Conservation (phyloP, 257 asterid species). For the Nicotiana benthamiana region DNA sequence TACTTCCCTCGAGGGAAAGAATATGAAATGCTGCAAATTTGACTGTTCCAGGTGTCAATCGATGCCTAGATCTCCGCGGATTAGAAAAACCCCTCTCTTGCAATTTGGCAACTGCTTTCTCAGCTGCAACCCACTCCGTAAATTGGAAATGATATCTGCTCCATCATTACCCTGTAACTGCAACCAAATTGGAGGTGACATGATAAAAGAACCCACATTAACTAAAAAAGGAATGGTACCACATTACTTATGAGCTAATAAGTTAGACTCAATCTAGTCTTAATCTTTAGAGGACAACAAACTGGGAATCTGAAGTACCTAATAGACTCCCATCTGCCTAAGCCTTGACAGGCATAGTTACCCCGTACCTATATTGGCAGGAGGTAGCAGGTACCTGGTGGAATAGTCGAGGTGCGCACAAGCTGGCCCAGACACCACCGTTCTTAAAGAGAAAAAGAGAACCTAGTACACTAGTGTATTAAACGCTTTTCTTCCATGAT, state of each 20-base stretch:
- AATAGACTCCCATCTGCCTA: neutral
- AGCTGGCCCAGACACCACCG: neutral
- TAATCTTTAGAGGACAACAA: neutral
- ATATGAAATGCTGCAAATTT: constrained; percentile 87
- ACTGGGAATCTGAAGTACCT: too few relatives aligned
- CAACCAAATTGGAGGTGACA: neutral
- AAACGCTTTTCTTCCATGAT: neutral
- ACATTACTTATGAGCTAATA: neutral
- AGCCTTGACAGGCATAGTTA: neutral
- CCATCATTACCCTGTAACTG: constrained; percentile 54
- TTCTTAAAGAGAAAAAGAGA: neutral
- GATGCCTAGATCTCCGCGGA: constrained; percentile 75
- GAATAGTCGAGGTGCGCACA: neutral
- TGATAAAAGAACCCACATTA: neutral
- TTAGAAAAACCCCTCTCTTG: constrained; percentile 73
- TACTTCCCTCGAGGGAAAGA: constrained; percentile 80
- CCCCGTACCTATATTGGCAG: neutral
- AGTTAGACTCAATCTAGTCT: neutral
- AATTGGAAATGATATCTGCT: constrained; percentile 47
- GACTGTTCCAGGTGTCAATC: constrained; percentile 95
- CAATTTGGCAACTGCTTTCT: constrained; percentile 79
- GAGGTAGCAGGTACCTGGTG: neutral
- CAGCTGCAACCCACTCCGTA: constrained; percentile 91
- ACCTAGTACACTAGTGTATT: neutral
- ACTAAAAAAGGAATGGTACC: neutral